phyloP scores from a whole-genome alignment of 805 yeast species.

The Zygosaccharomyces pseudorouxii region DNA sequence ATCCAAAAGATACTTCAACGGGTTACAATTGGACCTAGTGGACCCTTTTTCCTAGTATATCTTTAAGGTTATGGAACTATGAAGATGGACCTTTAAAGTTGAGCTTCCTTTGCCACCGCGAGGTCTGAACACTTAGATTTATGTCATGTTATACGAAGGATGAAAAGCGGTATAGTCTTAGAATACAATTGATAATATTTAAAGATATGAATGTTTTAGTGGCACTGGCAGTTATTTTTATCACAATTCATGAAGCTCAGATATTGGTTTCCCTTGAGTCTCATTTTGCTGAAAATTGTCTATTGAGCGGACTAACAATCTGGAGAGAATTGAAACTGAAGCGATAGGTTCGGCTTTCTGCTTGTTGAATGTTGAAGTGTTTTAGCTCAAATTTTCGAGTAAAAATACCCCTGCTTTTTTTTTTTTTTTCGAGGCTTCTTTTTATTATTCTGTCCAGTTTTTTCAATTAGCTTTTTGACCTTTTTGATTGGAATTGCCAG shows the following conservation, averaged over 20 bases:
- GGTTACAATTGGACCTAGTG: background rate
- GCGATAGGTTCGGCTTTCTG: too few species aligned
- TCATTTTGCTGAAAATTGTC: too few species aligned
- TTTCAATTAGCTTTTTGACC: background rate
- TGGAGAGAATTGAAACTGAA: too few species aligned
- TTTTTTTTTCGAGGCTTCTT: too few species aligned
- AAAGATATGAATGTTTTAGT: background rate
- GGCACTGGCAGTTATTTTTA: background rate
- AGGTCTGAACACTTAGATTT: background rate
- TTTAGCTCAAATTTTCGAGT: too few species aligned
- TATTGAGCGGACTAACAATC: too few species aligned
- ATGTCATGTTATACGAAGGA: background rate
- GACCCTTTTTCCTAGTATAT: background rate
- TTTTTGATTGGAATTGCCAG: slow-evolving; percentile 7
- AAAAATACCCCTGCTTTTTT: too few species aligned
- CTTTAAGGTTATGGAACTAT: background rate
- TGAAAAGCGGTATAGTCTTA: background rate
- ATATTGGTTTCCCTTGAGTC: too few species aligned
- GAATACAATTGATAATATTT: background rate
- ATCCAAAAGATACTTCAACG: background rate
- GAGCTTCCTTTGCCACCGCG: slow-evolving; percentile 5
- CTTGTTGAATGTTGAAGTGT: too few species aligned
- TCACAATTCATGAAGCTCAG: background rate
- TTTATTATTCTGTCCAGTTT: too few species aligned
- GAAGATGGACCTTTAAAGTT: background rate